Conservation (phyloP, 176 grass and related monocot species). For the Pharus latifolius region DNA sequence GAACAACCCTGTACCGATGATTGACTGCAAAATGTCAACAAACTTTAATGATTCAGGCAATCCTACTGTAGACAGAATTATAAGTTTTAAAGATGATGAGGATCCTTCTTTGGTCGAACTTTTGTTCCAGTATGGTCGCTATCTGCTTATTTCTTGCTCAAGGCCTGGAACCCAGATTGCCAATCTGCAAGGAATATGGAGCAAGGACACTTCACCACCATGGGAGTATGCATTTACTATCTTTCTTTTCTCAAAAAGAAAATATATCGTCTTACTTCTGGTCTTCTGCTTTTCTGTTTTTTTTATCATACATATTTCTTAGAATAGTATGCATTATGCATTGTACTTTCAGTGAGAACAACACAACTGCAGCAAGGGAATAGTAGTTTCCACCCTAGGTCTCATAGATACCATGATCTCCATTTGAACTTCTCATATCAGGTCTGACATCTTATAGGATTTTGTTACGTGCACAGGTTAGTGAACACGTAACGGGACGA, state of each 20-base stretch:
- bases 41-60: slow-evolving; percentile 13
- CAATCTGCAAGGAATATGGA: slow-evolving; percentile 96
- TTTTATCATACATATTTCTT: background rate
- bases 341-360: background rate
- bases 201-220: slow-evolving; percentile 44
- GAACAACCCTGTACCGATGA: background rate
- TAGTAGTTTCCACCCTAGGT: background rate
- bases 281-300: background rate
- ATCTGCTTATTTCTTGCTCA: slow-evolving; percentile 86
- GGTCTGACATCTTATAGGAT: background rate
- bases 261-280: background rate
- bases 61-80: slow-evolving; percentile 63
- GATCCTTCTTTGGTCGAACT: slow-evolving; percentile 82
- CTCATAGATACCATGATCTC: background rate
- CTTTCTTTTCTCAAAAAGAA: background rate
- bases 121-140: slow-evolving; percentile 84
- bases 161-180: slow-evolving; percentile 74
- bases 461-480: too few species aligned
- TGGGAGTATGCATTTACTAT: slow-evolving; percentile 62
- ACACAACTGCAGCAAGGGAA: background rate
- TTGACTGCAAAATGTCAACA: background rate
- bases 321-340: background rate
- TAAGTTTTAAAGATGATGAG: slow-evolving; percentile 71
- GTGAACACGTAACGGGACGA: too few species aligned
- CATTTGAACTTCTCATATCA: background rate